Evolutionary conservation across 2,329 filamentous ascomycete species (phyloP).

Genomic region (Corniculantispora saksenae): DNA sequence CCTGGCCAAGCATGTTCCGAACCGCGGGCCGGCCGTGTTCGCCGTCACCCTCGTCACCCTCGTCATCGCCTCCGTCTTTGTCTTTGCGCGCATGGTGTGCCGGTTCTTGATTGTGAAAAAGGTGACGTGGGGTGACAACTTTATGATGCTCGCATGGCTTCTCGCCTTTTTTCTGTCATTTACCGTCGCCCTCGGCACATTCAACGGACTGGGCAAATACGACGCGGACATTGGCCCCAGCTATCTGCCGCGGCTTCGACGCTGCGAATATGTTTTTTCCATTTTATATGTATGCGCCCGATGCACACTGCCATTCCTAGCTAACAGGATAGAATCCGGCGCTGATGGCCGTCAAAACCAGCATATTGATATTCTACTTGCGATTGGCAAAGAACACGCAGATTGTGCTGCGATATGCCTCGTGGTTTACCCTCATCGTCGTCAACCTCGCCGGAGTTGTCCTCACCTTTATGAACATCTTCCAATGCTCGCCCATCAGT

Average conservation of each 20-base stretch:
- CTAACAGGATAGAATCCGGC: slow-evolving; percentile 70
- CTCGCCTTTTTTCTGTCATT: slow-evolving; percentile 68
- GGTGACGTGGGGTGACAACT: slow-evolving; percentile 75
- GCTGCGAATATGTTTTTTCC: slow-evolving; percentile 64
- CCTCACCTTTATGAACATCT: slow-evolving; percentile 82
- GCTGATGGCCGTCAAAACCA: slow-evolving; percentile 88
- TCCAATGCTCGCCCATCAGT: slow-evolving; percentile 77
- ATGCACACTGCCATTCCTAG: not conserved
- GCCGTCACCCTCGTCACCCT: slow-evolving; percentile 71
- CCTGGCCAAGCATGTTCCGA: slow-evolving; percentile 38
- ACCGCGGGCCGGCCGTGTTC: slow-evolving; percentile 64
- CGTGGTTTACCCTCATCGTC: slow-evolving; percentile 74
- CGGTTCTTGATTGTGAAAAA: slow-evolving; percentile 71
- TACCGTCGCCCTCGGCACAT: slow-evolving; percentile 64
- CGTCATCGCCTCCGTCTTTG: slow-evolving; percentile 71
- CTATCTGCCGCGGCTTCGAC: slow-evolving; percentile 55
- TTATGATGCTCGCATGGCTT: slow-evolving; percentile 78
- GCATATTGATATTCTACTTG: slow-evolving; percentile 89
- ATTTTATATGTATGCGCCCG: slow-evolving; percentile 56
- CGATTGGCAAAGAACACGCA: slow-evolving; percentile 77
- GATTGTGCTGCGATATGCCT: slow-evolving; percentile 75
- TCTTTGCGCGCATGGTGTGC: slow-evolving; percentile 72
- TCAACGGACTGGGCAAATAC: slow-evolving; percentile 67
- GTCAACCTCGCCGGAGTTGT: slow-evolving; percentile 79
- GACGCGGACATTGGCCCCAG: slow-evolving; percentile 57